Base-by-base conservation (phyloP, 805 yeast species). In the Brettanomyces naardenensis region DNA sequence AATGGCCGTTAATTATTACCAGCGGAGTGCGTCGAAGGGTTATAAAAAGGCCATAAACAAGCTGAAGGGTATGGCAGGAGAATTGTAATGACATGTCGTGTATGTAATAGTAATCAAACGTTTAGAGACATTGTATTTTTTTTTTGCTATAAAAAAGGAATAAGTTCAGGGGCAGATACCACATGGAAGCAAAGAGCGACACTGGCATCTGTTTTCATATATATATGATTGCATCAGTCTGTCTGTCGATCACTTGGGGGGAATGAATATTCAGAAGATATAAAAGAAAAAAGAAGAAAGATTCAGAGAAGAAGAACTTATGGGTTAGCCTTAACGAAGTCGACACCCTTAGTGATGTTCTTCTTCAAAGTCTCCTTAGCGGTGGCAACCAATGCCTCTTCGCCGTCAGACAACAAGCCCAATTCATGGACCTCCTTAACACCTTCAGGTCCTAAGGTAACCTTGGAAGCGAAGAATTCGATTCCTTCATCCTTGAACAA, bases 381-480 rank as follows among this genome's bases (percentile, higher is more conserved):
- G 49, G 72, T 71, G 54, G 70, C 71, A 58, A 92, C 73, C 70
- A 90, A 75, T 61, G 76, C 82, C 68, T 83, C 82, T 76, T 92
- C 98, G 64, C 80, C 81, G 50, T 66, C 68, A 41, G 82, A 69
- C 56, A 87, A 63, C 49, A 68, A 64, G 57, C 95, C 94, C 56
- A 92, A 70, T 42, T 71, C 69, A 72, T 85, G 95, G 60, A 88
- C 69, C 64, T 77, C 72, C 64, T 77, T 75, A 51, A 83, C 85
- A 80, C 97, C 97, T 47, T 82, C 75, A 59, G 80, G 82, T 52
- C 97, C 97, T 58, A 90, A 79, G 53, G 95, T 84, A 51, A 92
- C 94, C 68, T 79, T 81, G 51, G 96, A 82, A 39, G 97, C 88
- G 74, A 92, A 92, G 84, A 89, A 92, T 47, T 87, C 90, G 56